These are phyloP conservation scores for Candida boidinii DNA, from an alignment of 805 yeast genomes.

Conservation along the genomic window DNA sequence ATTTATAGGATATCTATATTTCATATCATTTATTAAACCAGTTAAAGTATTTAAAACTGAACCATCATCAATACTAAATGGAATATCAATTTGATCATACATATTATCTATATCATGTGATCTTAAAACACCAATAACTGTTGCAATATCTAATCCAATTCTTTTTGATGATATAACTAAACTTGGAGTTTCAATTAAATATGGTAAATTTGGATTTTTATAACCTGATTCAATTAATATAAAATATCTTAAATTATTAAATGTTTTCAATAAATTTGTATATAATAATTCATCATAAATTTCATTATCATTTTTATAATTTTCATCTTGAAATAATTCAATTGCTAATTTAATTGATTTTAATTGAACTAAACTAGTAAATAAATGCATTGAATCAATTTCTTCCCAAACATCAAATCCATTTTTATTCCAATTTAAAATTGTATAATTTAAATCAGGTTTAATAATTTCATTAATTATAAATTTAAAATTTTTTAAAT, in stretches of 20 bases:
- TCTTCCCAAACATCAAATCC: slow-evolving; percentile 97
- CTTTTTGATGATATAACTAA: slow-evolving; percentile 31
- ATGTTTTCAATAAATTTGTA: slow-evolving; percentile 25
- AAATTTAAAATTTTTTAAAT: slow-evolving; percentile 22
- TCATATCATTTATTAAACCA: slow-evolving; percentile 61
- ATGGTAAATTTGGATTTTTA: slow-evolving; percentile 32
- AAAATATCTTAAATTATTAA: slow-evolving; percentile 27
- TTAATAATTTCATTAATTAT: slow-evolving; percentile 47
- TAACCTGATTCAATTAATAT: slow-evolving; percentile 34
- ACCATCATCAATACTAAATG: slow-evolving; percentile 54
- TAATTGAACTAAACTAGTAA: slow-evolving; percentile 68
- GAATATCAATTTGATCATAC: slow-evolving; percentile 34
- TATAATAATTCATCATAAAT: too few species aligned
- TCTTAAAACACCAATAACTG: slow-evolving; percentile 43
- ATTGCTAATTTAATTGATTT: slow-evolving; percentile 58
- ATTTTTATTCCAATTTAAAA: slow-evolving; percentile 47
- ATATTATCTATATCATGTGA: slow-evolving; percentile 31
- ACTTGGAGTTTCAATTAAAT: slow-evolving; percentile 65
- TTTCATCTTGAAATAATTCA: slow-evolving; percentile 23
- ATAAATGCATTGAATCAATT: slow-evolving; percentile 63
- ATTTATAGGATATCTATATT: slow-evolving; percentile 70
- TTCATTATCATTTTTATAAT: slow-evolving; percentile 21
- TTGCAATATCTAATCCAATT: slow-evolving; percentile 74
- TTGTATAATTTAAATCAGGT: slow-evolving; percentile 62
- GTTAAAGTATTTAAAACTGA: slow-evolving; percentile 55